Evolutionary conservation across 108 stramenopile genomes (phyloP), one percentile per base, ranked within the genome.

Genomic region (Seminavis robusta): DNA sequence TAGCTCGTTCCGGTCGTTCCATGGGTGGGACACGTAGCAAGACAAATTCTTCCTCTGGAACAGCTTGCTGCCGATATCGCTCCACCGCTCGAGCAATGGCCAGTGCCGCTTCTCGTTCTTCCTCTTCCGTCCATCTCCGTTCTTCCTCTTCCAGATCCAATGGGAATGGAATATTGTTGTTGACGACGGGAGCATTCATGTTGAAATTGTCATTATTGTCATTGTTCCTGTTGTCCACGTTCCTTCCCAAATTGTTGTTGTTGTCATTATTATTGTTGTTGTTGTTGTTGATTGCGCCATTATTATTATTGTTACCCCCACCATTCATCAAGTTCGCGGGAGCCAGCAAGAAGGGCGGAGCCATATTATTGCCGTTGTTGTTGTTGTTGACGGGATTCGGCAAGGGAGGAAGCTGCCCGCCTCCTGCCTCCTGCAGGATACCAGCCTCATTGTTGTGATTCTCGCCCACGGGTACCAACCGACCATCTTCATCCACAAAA

Each of bases 401-500:
- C n/a, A n/a, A n/a, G n/a, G n/a, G n/a, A n/a, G n/a, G n/a, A n/a
- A n/a, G n/a, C n/a, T n/a, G n/a, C n/a, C n/a, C n/a, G n/a, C n/a
- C n/a, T n/a, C n/a, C n/a, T n/a, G n/a, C n/a, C n/a, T n/a, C n/a
- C n/a, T n/a, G n/a, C n/a, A n/a, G n/a, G n/a, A n/a, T n/a, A n/a
- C n/a, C n/a, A n/a, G 34, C 56, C 7, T 65, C 57, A 20, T 4
- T 5, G 41, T 11, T 33, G 4, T 33, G 5, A 10, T 37, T 53
- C 4, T 20, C 4, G n/a, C 29, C 34, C 7, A 56, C 43, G 16
- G 61, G 62, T 11, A 68, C 73, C 5, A 68, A 29, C 33, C 73
- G 43, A 30, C 67, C 73, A 42, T 68, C 66, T 30, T 64, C 67
- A 42, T 74, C 73, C 21, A 69, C 57, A 0, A 56, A 49, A 30